Evolutionary conservation across 139 green algal species (phyloP).

Genomic region (Pleodorina starrii): DNA sequence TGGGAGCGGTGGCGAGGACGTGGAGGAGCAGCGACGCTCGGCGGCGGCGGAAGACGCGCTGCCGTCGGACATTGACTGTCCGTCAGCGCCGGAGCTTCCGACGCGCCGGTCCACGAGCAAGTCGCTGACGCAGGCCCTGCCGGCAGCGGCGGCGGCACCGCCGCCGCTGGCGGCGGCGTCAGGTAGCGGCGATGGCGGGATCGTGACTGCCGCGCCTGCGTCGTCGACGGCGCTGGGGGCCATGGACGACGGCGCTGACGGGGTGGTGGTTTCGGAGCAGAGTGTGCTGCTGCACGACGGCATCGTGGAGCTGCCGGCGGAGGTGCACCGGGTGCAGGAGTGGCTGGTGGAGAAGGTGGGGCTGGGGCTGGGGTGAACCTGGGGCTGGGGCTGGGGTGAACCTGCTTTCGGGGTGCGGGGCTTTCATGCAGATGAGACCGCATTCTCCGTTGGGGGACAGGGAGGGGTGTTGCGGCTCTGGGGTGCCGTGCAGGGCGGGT

Average conservation of each 20-base stretch:
- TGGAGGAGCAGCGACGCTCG: too few species aligned
- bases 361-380: background rate
- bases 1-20: too few species aligned
- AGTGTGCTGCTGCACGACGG: conserved; percentile 41
- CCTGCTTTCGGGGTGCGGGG: too few species aligned
- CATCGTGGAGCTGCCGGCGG: conserved; percentile 25
- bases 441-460: too few species aligned
- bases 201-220: background rate
- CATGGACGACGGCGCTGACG: conserved; percentile 1
- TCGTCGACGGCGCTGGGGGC: background rate
- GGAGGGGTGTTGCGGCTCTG: too few species aligned
- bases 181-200: background rate
- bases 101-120: background rate
- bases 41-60: too few species aligned
- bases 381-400: too few species aligned
- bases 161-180: background rate
- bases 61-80: conserved; percentile 17
- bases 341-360: conserved; percentile 50
- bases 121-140: background rate
- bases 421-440: too few species aligned
- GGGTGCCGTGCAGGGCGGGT: too few species aligned
- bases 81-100: conserved; percentile 8
- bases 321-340: conserved; percentile 40
- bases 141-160: background rate
- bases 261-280: conserved; percentile 35